These are phyloP conservation scores for Takakia lepidozioides DNA, from an alignment of 225 moss, liverwort and hornwort genomes.

Conservation along the genomic window DNA sequence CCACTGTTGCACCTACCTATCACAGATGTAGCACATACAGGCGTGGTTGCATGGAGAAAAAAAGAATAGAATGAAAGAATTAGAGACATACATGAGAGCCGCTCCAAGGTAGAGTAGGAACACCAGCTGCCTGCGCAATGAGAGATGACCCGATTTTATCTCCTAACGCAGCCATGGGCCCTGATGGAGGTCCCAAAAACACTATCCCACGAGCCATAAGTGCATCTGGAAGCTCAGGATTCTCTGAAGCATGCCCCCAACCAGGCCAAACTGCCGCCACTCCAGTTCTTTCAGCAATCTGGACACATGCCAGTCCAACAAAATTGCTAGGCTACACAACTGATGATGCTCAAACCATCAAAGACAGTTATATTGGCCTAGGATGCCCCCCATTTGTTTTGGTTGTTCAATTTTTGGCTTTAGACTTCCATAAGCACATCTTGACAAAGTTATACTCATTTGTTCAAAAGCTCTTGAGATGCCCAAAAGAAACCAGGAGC, in stretches of 20 bases:
- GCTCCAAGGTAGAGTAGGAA: slow-evolving; percentile 95
- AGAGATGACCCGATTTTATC: slow-evolving; percentile 97
- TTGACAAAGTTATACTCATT: no score
- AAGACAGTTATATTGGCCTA: no score
- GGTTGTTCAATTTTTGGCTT: no score
- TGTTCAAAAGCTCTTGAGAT: no score
- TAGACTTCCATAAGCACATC: no score
- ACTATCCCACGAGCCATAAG: slow-evolving; percentile 64
- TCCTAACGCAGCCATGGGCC: slow-evolving; percentile 93
- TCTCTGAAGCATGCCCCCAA: slow-evolving; percentile 96
- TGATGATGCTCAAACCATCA: no score
- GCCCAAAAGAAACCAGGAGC: no score
- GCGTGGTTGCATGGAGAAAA: background rate
- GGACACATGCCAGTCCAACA: slow-evolving; percentile 5
- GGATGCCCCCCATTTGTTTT: no score
- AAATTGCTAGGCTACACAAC: background rate
- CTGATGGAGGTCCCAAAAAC: slow-evolving; percentile 90
- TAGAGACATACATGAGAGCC: slow-evolving; percentile 62
- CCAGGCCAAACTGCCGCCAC: slow-evolving; percentile 98
- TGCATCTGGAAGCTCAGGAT: slow-evolving; percentile 84
- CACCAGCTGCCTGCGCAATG: slow-evolving; percentile 93
- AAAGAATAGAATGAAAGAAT: background rate
- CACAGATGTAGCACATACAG: background rate
- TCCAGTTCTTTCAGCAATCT: slow-evolving; percentile 95
- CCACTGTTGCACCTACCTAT: background rate